Evolutionary conservation across 192 early-diverging fungal species (phyloP).

Genomic region (Funneliformis geosporum): DNA sequence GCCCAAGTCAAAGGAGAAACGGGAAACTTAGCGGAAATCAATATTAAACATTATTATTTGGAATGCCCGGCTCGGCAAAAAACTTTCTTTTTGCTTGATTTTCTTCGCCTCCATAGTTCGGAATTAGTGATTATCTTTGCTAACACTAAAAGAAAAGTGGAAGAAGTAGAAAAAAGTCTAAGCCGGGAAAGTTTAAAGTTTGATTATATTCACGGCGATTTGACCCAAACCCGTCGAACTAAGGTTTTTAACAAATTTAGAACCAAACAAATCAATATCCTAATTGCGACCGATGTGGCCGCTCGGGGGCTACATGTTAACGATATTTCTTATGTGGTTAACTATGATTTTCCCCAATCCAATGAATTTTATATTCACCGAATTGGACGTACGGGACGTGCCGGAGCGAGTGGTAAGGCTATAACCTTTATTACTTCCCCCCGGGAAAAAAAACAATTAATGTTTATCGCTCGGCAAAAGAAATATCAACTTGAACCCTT

Average conservation of each 20-base stretch:
- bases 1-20: neutral
- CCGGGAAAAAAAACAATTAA: slow-evolving; percentile 45
- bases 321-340: slow-evolving; percentile 83
- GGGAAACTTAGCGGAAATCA: neutral
- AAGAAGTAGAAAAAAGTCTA: neutral
- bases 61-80: neutral
- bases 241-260: neutral
- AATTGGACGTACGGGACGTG: slow-evolving; percentile 69
- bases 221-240: neutral
- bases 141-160: neutral
- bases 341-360: slow-evolving; percentile 75
- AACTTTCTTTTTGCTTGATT: neutral
- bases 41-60: neutral
- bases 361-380: slow-evolving; percentile 84
- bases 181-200: neutral
- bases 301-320: slow-evolving; percentile 83
- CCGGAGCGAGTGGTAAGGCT: slow-evolving; percentile 53
- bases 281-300: slow-evolving; percentile 85
- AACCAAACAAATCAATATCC: slow-evolving; percentile 48
- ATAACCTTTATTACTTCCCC: slow-evolving; percentile 73
- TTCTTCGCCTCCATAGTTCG: neutral
- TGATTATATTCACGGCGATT: slow-evolving; percentile 4
- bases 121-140: neutral
- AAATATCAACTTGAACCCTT: neutral
- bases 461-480: neutral